phyloP scores from a whole-genome alignment of 2,329 filamentous ascomycete genomes.

The Talaromyces sp. region DNA sequence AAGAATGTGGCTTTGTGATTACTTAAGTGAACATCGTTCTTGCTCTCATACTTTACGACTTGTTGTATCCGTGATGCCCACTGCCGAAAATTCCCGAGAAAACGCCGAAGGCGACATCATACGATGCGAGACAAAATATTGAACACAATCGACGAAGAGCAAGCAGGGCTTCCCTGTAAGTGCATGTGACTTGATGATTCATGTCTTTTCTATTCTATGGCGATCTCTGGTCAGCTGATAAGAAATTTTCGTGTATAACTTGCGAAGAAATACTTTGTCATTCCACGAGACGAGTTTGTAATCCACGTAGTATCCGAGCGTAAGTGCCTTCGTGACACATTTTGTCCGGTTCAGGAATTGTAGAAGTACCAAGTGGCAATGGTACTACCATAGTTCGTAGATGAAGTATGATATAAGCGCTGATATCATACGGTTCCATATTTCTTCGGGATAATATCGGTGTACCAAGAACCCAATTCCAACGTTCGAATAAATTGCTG shows the following conservation, averaged over 20 bases:
- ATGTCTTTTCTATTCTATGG: not conserved
- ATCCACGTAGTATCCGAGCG: not conserved
- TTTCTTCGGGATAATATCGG: not conserved
- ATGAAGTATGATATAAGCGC: not conserved
- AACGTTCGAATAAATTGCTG: not conserved
- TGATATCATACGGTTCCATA: slow-evolving; percentile 5
- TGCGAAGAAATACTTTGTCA: not conserved
- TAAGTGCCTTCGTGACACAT: not conserved
- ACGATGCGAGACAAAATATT: not conserved
- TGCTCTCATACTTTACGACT: not conserved
- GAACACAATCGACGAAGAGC: not conserved
- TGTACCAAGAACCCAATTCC: not conserved
- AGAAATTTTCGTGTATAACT: not conserved
- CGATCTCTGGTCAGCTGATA: not conserved
- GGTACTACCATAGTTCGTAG: not conserved
- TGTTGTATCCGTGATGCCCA: not conserved
- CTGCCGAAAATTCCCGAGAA: not conserved
- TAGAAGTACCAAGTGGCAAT: not conserved
- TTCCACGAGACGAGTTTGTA: not conserved
- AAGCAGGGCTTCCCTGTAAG: not conserved
- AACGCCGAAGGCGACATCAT: not conserved
- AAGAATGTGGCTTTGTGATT: not conserved
- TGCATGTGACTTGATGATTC: not conserved
- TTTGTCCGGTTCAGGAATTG: not conserved
- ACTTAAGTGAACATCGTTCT: not conserved